phyloP scores from a whole-genome alignment of 208 protist species.

The Acanthamoeba triangularis region DNA sequence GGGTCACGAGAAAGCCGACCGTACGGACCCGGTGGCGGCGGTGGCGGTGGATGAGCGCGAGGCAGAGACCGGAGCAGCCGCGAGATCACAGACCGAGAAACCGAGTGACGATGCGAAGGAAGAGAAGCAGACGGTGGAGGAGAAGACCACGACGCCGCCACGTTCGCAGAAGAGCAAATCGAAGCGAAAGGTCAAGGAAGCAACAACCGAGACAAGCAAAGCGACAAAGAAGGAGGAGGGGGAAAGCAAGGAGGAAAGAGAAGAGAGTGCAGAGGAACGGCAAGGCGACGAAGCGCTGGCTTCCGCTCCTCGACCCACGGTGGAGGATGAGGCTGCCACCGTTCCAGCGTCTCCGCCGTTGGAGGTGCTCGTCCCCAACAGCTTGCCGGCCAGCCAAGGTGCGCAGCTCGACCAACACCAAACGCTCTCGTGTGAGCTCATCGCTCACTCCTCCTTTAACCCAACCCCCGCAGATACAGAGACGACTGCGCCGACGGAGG shows the following conservation, averaged over 20 bases:
- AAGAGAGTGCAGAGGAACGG: background rate
- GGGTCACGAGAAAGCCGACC: too few relatives aligned
- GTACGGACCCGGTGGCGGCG: too few relatives aligned
- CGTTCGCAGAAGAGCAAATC: background rate
- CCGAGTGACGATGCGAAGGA: too few relatives aligned
- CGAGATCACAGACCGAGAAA: too few relatives aligned
- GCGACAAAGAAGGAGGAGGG: background rate
- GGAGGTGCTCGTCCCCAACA: constrained; percentile 48
- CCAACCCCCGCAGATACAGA: too few relatives aligned
- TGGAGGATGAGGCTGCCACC: background rate
- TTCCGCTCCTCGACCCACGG: background rate
- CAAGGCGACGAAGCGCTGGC: background rate
- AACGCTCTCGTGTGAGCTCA: background rate
- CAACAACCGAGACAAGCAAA: background rate
- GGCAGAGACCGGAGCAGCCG: too few relatives aligned
- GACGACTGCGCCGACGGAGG: background rate
- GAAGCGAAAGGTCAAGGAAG: background rate
- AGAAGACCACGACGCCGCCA: too few relatives aligned
- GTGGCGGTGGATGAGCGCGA: too few relatives aligned
- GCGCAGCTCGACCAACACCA: background rate
- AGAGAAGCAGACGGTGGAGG: too few relatives aligned
- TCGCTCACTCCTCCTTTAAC: background rate
- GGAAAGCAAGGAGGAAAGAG: background rate
- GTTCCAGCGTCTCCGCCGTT: background rate
- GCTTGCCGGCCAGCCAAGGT: background rate